These are phyloP conservation scores for Nigrospora sphaerica DNA, from an alignment of 2,329 filamentous ascomycete species.

Conservation along the genomic window DNA sequence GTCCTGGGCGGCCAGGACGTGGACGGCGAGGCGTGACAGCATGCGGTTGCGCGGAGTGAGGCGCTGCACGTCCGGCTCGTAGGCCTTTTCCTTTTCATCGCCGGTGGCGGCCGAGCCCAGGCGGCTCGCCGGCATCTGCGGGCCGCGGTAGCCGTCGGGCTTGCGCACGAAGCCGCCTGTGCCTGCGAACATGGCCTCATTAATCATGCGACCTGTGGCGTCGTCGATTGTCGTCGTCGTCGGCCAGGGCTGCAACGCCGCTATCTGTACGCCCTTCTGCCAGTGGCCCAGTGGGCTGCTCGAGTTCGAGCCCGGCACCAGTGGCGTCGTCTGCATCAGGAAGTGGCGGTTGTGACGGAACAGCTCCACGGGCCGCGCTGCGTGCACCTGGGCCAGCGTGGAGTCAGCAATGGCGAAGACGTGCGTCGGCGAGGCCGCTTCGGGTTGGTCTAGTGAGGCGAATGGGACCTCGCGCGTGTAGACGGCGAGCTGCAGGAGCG, in stretches of 20 bases:
- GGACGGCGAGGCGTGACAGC: neutral
- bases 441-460: conserved; percentile 67
- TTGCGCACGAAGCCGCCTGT: neutral
- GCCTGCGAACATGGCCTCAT: neutral
- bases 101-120: no score
- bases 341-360: conserved; percentile 77
- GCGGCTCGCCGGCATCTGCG: no score
- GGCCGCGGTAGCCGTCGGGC: no score
- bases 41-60: neutral
- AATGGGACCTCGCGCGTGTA: conserved; percentile 82
- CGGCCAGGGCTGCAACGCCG: neutral
- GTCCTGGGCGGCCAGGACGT: conserved; percentile 45
- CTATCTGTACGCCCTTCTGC: neutral
- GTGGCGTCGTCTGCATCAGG: conserved; percentile 51
- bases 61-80: neutral
- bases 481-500: conserved; percentile 69
- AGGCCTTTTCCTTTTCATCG: no score
- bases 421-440: conserved; percentile 55
- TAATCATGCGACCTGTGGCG: neutral
- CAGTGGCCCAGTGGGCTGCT: neutral
- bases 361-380: conserved; percentile 41
- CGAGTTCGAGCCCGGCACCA: no score
- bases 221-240: no score
- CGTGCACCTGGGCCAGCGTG: conserved; percentile 53
- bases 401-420: conserved; percentile 63